Conservation (phyloP, 192 early-diverging fungal species). For the Linnemannia exigua region DNA sequence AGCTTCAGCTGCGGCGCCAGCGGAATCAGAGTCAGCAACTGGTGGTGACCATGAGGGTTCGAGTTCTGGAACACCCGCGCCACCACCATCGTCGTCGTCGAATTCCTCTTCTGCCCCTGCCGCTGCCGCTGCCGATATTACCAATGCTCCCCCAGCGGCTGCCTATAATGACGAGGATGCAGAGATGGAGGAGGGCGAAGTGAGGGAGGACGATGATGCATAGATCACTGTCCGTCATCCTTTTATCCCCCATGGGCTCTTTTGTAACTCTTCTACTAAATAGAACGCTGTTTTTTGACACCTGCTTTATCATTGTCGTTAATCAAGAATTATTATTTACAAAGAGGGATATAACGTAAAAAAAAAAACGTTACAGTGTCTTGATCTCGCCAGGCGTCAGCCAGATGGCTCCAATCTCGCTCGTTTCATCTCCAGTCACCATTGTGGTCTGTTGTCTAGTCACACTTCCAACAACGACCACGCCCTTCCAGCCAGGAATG, state of each 20-base stretch:
- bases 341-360: too few species aligned
- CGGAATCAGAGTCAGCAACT: neutral
- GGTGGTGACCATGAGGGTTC: neutral
- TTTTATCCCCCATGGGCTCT: too few species aligned
- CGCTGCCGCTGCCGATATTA: neutral
- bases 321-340: neutral
- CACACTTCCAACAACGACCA: slow-evolving; percentile 13
- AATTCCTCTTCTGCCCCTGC: neutral
- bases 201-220: slow-evolving; percentile 22
- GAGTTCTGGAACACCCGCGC: neutral
- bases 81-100: neutral
- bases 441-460: neutral
- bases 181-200: slow-evolving; percentile 36
- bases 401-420: slow-evolving; percentile 20
- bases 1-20: neutral
- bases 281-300: neutral
- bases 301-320: neutral
- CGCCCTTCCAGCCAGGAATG: slow-evolving; percentile 30
- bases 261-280: too few species aligned
- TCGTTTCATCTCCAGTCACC: neutral
- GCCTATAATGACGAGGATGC: slow-evolving; percentile 21
- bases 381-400: slow-evolving; percentile 29
- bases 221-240: neutral
- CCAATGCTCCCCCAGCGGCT: neutral
- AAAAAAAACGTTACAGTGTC: neutral